A percentile compares a stretch with the other conserved stretches of the same genome.
Evolutionary conservation across 306 rosid species (phyloP).

Genomic region (Rubus parviflorus): DNA sequence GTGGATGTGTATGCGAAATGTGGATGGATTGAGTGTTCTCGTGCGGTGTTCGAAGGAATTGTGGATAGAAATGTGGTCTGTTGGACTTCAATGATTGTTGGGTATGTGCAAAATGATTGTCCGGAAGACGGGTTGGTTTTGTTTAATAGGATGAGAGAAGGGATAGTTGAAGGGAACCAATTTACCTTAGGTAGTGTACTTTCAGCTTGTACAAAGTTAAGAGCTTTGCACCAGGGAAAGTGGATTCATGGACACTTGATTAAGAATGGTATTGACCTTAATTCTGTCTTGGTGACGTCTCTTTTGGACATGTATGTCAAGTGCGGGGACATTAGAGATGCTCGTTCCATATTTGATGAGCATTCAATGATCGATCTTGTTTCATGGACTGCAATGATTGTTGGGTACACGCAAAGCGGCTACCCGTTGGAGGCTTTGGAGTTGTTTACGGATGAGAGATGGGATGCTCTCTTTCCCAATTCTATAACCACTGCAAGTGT

Average conservation of each 20-base stretch:
- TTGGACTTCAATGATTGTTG: slow-evolving; percentile 78
- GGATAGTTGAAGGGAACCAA: slow-evolving; percentile 50
- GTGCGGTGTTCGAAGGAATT: slow-evolving; percentile 51
- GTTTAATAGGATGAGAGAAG: slow-evolving; percentile 68
- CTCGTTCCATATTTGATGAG: slow-evolving; percentile 57
- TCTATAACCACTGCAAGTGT: slow-evolving; percentile 60
- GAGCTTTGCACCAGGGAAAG: slow-evolving; percentile 69
- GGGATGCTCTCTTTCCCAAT: slow-evolving; percentile 54
- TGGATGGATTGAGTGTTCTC: slow-evolving; percentile 34
- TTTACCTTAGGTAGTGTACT: slow-evolving; percentile 59
- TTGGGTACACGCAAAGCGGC: slow-evolving; percentile 64
- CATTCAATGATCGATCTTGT: slow-evolving; percentile 44
- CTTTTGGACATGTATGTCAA: slow-evolving; percentile 71
- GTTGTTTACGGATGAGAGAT: slow-evolving; percentile 42
- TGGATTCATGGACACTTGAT: slow-evolving; percentile 65
- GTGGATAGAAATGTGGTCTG: slow-evolving; percentile 53
- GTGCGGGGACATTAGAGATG: slow-evolving; percentile 61
- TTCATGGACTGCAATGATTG: slow-evolving; percentile 86
- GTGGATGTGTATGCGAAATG: slow-evolving; percentile 61
- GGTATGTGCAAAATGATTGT: slow-evolving; percentile 71
- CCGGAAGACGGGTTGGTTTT: slow-evolving; percentile 47
- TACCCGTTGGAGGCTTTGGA: slow-evolving; percentile 49
- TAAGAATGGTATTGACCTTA: slow-evolving; percentile 46
- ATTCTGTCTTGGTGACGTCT: slow-evolving; percentile 45
- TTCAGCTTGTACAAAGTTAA: slow-evolving; percentile 51